Conservation (phyloP, 1,284 basidiomycete species). For the Cryptococcus sp. region DNA sequence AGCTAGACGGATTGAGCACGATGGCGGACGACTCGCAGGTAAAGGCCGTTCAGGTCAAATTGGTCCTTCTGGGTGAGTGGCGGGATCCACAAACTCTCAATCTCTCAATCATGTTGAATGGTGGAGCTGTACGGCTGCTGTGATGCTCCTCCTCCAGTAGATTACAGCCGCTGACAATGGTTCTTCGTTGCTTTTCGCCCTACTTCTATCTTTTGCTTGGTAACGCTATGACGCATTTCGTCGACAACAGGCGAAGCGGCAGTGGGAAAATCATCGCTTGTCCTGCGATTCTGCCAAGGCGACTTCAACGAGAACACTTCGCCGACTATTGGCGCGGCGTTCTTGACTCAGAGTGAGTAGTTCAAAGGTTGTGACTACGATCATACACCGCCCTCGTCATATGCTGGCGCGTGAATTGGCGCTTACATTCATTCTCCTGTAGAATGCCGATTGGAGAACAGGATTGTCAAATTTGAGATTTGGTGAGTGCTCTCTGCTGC, state of each 20-base stretch:
- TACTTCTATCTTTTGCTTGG: no score
- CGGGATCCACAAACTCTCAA: no score
- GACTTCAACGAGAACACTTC: constrained; percentile 54
- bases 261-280: constrained; percentile 99
- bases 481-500: constrained; percentile 39
- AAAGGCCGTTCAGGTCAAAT: constrained; percentile 87
- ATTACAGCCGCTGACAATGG: no score
- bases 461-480: constrained; percentile 56
- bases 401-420: no score
- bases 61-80: constrained; percentile 75
- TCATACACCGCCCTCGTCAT: no score
- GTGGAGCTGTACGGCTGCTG: no score
- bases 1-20: not conserved
- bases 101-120: not conserved
- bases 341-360: constrained; percentile 56
- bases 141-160: no score
- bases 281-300: constrained; percentile 73
- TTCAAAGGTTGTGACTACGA: not conserved
- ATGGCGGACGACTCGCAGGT: constrained; percentile 57
- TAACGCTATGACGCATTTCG: not conserved
- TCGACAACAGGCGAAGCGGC: constrained; percentile 83
- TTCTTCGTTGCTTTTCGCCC: no score
- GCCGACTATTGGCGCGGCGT: constrained; percentile 96
- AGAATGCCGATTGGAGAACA: constrained; percentile 55
- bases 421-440: not conserved